These are phyloP conservation scores for Eruca vesicaria DNA, from an alignment of 441 rosid genomes.

Conservation along the genomic window DNA sequence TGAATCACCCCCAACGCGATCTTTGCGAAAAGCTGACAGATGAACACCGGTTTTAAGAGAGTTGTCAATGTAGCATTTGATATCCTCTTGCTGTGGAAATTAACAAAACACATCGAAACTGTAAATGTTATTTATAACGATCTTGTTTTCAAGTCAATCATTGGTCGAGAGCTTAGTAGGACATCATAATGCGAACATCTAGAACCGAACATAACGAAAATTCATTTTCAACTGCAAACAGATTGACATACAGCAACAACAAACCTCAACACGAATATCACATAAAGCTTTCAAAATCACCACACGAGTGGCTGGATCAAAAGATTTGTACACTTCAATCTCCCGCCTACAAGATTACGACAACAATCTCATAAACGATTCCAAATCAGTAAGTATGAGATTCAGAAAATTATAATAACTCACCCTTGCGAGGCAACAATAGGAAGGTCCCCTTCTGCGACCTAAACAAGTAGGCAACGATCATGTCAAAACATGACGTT, in stretches of 20 bases:
- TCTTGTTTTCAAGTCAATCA: slow-evolving; percentile 14
- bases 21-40: slow-evolving; percentile 85
- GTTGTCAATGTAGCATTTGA: slow-evolving; percentile 80
- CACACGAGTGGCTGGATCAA: slow-evolving; percentile 94
- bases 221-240: not conserved
- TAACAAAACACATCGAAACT: slow-evolving; percentile 24
- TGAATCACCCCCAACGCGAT: slow-evolving; percentile 95
- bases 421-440: slow-evolving; percentile 97
- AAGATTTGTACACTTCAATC: slow-evolving; percentile 71
- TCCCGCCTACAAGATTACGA: slow-evolving; percentile 58
- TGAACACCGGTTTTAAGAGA: slow-evolving; percentile 84
- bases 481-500: slow-evolving; percentile 24
- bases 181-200: not conserved
- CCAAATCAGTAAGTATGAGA: slow-evolving; percentile 9
- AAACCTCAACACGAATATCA: slow-evolving; percentile 98
- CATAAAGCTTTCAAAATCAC: slow-evolving; percentile 95
- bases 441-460: slow-evolving; percentile 98
- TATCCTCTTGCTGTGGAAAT: slow-evolving; percentile 90
- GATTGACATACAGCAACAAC: not conserved
- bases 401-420: slow-evolving; percentile 40
- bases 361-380: slow-evolving; percentile 32
- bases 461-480: slow-evolving; percentile 49
- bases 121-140: not conserved
- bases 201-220: slow-evolving; percentile 3
- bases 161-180: slow-evolving; percentile 9